Evolutionary conservation across 176 grass and related monocot species (phyloP).

Genomic region (Aegilops longissima): DNA sequence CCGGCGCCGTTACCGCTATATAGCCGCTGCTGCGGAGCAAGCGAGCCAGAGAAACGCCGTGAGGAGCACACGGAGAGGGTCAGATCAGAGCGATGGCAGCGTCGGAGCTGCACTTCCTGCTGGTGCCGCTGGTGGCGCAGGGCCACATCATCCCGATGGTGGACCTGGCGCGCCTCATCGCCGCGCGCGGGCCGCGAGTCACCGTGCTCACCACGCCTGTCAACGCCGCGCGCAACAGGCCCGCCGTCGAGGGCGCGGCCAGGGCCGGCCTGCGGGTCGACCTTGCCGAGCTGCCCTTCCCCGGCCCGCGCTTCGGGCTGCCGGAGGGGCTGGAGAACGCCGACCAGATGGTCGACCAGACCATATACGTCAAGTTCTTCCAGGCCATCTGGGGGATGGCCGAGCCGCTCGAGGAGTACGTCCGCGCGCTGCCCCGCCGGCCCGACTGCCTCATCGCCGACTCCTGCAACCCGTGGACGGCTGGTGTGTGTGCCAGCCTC

Average conservation of each 20-base stretch:
- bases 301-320: neutral
- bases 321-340: conserved; percentile 10
- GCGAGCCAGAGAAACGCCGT: neutral
- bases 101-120: conserved; percentile 6
- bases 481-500: neutral
- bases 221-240: conserved; percentile 7
- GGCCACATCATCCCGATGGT: conserved; percentile 13
- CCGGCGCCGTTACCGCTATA: neutral
- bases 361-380: neutral
- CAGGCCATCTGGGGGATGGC: neutral
- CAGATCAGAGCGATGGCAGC: neutral
- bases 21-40: neutral
- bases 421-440: neutral
- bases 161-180: conserved; percentile 19
- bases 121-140: conserved; percentile 22
- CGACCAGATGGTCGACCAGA: neutral
- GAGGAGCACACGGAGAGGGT: too few species aligned
- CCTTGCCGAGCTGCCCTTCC: neutral
- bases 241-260: neutral
- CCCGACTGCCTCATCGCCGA: conserved; percentile 11
- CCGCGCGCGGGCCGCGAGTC: neutral
- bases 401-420: neutral
- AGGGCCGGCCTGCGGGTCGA: neutral
- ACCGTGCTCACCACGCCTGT: neutral
- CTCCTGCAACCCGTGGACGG: conserved; percentile 19